Conservation (phyloP, 176 grass and related monocot species). For the Bothriochloa decipiens region DNA sequence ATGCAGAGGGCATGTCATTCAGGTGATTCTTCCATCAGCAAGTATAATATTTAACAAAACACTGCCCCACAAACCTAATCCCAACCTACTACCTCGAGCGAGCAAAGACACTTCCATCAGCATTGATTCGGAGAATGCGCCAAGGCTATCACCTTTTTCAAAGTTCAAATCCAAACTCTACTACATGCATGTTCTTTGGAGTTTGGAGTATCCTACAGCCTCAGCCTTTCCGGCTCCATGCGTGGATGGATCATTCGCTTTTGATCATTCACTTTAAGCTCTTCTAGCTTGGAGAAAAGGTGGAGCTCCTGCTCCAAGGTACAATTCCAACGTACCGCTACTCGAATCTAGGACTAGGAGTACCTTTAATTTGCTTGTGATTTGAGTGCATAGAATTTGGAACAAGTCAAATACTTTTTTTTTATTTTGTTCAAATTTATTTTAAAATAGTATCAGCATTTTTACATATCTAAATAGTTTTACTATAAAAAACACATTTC, state of each 20-base stretch:
- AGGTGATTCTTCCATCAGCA: conserved; percentile 6
- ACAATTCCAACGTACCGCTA: conserved; percentile 34
- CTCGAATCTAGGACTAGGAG: neutral
- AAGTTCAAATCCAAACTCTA: conserved; percentile 34
- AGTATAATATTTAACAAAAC: neutral
- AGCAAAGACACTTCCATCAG: conserved; percentile 17
- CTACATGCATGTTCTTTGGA: neutral
- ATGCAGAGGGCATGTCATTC: conserved; percentile 30
- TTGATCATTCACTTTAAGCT: neutral
- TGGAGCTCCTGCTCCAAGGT: conserved; percentile 30
- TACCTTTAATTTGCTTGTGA: conserved; percentile 11
- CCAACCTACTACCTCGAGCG: conserved; percentile 16
- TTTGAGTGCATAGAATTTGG: neutral
- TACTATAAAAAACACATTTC: too few species aligned
- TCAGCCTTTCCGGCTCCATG: neutral
- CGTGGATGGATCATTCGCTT: neutral
- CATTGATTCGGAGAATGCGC: conserved; percentile 39
- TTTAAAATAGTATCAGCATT: too few species aligned
- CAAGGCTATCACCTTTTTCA: conserved; percentile 29
- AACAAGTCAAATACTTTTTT: too few species aligned
- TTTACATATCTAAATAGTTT: too few species aligned
- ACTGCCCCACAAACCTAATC: conserved; percentile 54
- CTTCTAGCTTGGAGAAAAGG: conserved; percentile 1
- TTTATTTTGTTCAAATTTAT: too few species aligned
- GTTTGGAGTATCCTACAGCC: neutral